Conservation (phyloP, 805 yeast genomes). For the Kregervanrija fluxuum region DNA sequence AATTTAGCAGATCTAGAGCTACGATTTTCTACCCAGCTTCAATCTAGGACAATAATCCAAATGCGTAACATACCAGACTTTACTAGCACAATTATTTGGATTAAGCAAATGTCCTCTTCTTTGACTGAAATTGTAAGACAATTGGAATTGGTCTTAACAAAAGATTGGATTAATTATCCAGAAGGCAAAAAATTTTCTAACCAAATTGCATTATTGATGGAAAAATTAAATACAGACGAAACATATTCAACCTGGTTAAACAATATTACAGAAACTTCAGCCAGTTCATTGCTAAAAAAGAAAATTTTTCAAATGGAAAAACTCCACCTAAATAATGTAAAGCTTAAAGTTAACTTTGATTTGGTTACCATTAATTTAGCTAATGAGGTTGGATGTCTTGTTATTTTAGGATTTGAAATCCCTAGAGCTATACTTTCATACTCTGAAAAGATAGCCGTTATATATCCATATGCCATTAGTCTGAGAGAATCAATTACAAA, state of each 20-base stretch:
- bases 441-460: constrained; percentile 41
- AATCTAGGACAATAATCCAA: constrained; percentile 28
- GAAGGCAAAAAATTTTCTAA: constrained; percentile 59
- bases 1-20: constrained; percentile 39
- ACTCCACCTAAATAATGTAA: constrained; percentile 11
- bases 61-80: constrained; percentile 41
- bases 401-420: constrained; percentile 43
- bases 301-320: constrained; percentile 32
- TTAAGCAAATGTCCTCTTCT: constrained; percentile 41
- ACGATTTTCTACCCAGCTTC: constrained; percentile 26
- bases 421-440: constrained; percentile 45
- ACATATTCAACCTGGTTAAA: constrained; percentile 32
- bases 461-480: constrained; percentile 52
- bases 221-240: constrained; percentile 35
- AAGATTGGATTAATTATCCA: constrained; percentile 52
- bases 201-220: constrained; percentile 37
- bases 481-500: constrained; percentile 44
- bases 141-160: constrained; percentile 47
- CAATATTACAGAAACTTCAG: constrained; percentile 3
- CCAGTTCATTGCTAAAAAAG: constrained; percentile 10
- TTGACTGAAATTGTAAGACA: constrained; percentile 35
- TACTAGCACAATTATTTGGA: constrained; percentile 44
- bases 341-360: constrained; percentile 47
- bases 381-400: constrained; percentile 48
- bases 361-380: constrained; percentile 19